Conservation (phyloP, 345 rosid species). For the Sonneratia caseolaris region DNA sequence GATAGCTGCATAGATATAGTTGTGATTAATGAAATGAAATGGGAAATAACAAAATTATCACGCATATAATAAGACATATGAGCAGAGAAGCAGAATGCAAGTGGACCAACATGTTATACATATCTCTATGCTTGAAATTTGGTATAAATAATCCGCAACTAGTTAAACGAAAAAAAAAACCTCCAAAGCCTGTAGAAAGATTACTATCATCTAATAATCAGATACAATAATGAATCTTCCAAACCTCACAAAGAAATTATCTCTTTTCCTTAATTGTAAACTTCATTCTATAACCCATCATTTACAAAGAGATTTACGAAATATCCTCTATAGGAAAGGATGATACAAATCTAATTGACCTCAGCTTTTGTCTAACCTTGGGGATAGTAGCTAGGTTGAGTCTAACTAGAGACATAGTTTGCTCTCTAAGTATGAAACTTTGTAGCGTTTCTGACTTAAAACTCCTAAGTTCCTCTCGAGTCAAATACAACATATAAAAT, state of each 20-base stretch:
- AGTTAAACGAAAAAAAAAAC: neutral
- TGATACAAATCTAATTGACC: too few relatives aligned
- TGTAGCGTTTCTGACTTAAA: too few relatives aligned
- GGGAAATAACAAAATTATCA: neutral
- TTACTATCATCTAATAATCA: neutral
- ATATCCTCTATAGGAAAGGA: too few relatives aligned
- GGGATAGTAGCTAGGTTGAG: too few relatives aligned
- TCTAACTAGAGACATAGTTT: too few relatives aligned
- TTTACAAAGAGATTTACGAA: too few relatives aligned
- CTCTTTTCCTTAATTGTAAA: too few relatives aligned
- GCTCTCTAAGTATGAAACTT: too few relatives aligned
- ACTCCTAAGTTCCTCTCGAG: too few relatives aligned
- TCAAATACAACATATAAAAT: too few relatives aligned
- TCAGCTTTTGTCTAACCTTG: too few relatives aligned
- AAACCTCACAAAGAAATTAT: neutral
- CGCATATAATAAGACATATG: neutral
- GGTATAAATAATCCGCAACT: neutral
- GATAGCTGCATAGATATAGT: conserved; percentile 39
- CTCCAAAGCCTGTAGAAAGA: neutral
- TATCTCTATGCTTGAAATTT: neutral
- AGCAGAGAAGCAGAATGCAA: neutral
- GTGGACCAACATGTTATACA: neutral
- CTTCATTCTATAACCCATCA: too few relatives aligned
- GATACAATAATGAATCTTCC: neutral
- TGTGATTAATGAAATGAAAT: neutral